phyloP scores from a whole-genome alignment of 768 basidiomycete species.

The Leccinellum rugosiceps region DNA sequence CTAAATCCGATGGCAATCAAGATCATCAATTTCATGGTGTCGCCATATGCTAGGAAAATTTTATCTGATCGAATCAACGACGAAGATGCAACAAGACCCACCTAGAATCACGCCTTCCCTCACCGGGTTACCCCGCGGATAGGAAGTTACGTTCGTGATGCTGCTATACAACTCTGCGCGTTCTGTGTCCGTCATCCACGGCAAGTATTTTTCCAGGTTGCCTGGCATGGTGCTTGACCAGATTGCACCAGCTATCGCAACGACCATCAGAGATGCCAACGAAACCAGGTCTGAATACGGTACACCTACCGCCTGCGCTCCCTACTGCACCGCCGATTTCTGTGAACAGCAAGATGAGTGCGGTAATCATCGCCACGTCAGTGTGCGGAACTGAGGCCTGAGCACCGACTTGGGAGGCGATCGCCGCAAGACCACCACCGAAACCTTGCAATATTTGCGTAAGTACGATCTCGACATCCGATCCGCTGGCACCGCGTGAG shows the following conservation, averaged over 20 bases:
- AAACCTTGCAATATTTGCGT: slow-evolving; percentile 72
- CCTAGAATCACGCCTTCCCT: slow-evolving; percentile 62
- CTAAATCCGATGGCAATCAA: slow-evolving; percentile 51
- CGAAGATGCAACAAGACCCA: slow-evolving; percentile 18
- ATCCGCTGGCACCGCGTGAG: slow-evolving; percentile 59
- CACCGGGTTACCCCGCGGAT: slow-evolving; percentile 52
- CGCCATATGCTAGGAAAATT: slow-evolving; percentile 42
- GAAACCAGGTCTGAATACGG: slow-evolving; percentile 2
- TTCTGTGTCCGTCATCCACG: slow-evolving; percentile 41
- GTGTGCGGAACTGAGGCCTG: slow-evolving; percentile 63
- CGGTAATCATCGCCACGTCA: slow-evolving; percentile 67
- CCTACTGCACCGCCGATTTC: slow-evolving; percentile 69
- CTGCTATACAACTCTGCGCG: slow-evolving; percentile 51
- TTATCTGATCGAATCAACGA: background rate
- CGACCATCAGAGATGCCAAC: background rate
- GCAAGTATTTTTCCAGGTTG: slow-evolving; percentile 53
- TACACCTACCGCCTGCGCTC: slow-evolving; percentile 49
- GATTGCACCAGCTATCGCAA: slow-evolving; percentile 50
- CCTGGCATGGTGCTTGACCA: slow-evolving; percentile 67
- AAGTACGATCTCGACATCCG: slow-evolving; percentile 54
- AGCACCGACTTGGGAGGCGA: slow-evolving; percentile 54
- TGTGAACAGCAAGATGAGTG: slow-evolving; percentile 62
- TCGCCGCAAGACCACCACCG: slow-evolving; percentile 68
- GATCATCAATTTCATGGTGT: slow-evolving; percentile 56
- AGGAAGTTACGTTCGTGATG: slow-evolving; percentile 48